Conservation (phyloP, 805 yeast species). For the Candida qinlingensis region DNA sequence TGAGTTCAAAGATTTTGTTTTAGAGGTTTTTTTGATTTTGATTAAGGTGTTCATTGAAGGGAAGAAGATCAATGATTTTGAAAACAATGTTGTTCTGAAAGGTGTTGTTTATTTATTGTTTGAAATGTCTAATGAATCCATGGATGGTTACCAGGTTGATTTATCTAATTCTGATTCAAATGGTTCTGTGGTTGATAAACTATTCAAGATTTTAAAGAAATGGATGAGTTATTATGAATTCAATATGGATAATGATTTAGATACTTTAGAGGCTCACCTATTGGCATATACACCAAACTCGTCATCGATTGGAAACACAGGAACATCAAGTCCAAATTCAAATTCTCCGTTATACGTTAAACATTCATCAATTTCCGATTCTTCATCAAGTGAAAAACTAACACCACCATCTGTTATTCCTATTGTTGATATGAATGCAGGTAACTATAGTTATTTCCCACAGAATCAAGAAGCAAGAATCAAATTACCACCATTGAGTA, state of each 20-base stretch:
- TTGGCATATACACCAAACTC: too few species aligned
- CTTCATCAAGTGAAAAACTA: background rate
- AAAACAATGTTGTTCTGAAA: constrained; percentile 9
- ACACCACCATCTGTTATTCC: background rate
- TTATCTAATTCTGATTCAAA: background rate
- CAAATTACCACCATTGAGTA: constrained; percentile 3
- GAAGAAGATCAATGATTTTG: background rate
- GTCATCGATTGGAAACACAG: background rate
- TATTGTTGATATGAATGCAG: background rate
- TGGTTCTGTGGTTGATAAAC: background rate
- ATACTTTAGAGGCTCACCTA: background rate
- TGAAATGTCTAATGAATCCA: constrained; percentile 4
- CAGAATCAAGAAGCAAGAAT: background rate
- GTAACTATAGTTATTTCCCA: constrained; percentile 1
- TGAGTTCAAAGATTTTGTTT: constrained; percentile 2
- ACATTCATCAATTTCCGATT: background rate
- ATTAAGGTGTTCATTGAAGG: constrained; percentile 4
- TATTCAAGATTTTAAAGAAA: constrained; percentile 3
- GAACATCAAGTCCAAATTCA: background rate
- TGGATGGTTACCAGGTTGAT: background rate
- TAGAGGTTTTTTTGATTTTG: constrained; percentile 9
- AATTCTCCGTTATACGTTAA: background rate
- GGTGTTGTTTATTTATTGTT: constrained; percentile 8
- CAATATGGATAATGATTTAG: background rate
- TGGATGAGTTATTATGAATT: constrained; percentile 6